Evolutionary conservation across 192 early-diverging fungal species (phyloP), one percentile per base, ranked within the genome.

Genomic region (Gigaspora rosea): DNA sequence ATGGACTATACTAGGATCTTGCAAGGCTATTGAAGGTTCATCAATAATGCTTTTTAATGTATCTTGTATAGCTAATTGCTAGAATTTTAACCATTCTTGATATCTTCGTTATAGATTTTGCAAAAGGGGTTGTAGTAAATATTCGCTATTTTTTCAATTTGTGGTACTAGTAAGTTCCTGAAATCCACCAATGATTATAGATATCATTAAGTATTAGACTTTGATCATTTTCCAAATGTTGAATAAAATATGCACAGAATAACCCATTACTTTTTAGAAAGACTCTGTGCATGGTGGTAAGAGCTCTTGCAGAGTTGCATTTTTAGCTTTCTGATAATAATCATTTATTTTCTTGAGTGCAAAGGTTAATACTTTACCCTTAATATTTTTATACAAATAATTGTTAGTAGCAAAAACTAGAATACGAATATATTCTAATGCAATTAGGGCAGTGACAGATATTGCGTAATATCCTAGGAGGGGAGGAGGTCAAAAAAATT

Each of bases 161-260:
- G 2, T 32, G 22, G 18, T 67, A n/a, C 16, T 67, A n/a, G 36
- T 47, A 18, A 47, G 36, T 4, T 67, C 41, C 18, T 41, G 15
- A 13, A 67, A 67, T 67, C 7, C 65, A 67, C 65, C 18, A 67
- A 67, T 67, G n/a, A 16, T 67, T 67, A 67, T 67, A 16, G 36
- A 67, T 67, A 41, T 67, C 16, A 67, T 67, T 35, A 67, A 67
- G 46, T 36, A 9, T 67, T 47, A 67, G 7, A 67, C n/a, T n/a
- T 47, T 47, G 16, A 35, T 67, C 41, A 67, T 67, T 47, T 47
- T 18, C 35, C 12, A 67, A 67, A 9, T 41, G 3, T 67, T 67
- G 6, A 18, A 67, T 67, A 47, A 6, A 15, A 47, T 67, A 16
- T 35, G 16, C 41, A 67, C 1, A 67, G 8, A 9, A 9, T 20